Evolutionary conservation across 1,284 basidiomycete genomes (phyloP).

Genomic region (Cryptococcus sp.): DNA sequence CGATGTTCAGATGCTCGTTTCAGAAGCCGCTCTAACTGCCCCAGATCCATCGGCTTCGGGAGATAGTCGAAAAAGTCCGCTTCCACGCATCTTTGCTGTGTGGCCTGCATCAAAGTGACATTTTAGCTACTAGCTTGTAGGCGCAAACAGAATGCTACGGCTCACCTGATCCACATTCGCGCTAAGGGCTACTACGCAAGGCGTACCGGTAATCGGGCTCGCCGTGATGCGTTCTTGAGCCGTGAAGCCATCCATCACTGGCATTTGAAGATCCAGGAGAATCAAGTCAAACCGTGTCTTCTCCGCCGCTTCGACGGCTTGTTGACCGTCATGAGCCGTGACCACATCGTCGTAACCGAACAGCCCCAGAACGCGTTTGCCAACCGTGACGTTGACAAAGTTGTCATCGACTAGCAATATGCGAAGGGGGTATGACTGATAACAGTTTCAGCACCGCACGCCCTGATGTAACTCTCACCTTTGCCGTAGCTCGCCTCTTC

Average conservation of each 20-base stretch:
- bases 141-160: not conserved
- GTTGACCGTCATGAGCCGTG: constrained; percentile 40
- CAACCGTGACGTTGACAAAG: constrained; percentile 45
- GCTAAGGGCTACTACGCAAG: constrained; percentile 45
- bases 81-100: constrained; percentile 29
- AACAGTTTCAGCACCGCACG: not conserved
- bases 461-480: not conserved
- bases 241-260: constrained; percentile 42
- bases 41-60: constrained; percentile 46
- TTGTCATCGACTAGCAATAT: constrained; percentile 53
- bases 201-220: constrained; percentile 39
- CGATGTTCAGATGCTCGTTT: not conserved
- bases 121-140: not conserved
- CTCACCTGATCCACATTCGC: constrained; percentile 47
- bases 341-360: constrained; percentile 46
- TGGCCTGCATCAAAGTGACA: constrained; percentile 19
- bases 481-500: not conserved
- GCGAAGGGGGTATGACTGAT: constrained; percentile 30
- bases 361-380: constrained; percentile 41
- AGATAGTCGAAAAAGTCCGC: constrained; percentile 43
- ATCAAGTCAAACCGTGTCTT: constrained; percentile 43
- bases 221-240: constrained; percentile 32
- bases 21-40: constrained; percentile 18
- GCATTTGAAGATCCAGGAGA: constrained; percentile 51
- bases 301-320: constrained; percentile 43